Percentiles rank a stretch among this genome's conserved stretches.
phyloP scores from a whole-genome alignment of 805 yeast genomes.

The Helenozyma rhizophorensis region DNA sequence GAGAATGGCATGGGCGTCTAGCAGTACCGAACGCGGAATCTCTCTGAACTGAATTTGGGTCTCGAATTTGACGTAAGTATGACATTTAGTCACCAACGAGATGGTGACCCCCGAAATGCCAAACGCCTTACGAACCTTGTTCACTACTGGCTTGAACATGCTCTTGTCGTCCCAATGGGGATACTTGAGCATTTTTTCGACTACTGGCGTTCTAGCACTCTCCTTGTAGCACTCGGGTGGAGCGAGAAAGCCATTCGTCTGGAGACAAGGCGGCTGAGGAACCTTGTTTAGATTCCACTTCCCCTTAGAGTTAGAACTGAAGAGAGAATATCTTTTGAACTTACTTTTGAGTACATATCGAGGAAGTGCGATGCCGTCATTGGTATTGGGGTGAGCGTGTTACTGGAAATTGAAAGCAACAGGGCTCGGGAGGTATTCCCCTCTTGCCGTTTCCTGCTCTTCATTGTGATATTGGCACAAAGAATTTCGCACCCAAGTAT shows the following conservation, averaged over 20 bases:
- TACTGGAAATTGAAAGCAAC: conserved; percentile 3
- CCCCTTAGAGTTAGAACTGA: conserved; percentile 32
- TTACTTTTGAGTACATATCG: conserved; percentile 47
- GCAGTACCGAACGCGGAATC: conserved; percentile 51
- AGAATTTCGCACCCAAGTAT: no score
- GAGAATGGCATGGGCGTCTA: conserved; percentile 67
- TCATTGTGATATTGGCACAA: no score
- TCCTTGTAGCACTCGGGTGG: conserved; percentile 62
- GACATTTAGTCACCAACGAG: conserved; percentile 48
- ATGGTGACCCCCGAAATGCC: conserved; percentile 52
- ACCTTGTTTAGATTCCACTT: conserved; percentile 53
- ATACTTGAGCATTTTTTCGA: conserved; percentile 32
- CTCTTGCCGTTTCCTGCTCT: not conserved
- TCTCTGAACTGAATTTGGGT: conserved; percentile 44
- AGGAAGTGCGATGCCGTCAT: conserved; percentile 49
- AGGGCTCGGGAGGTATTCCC: not conserved
- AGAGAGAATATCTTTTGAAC: conserved; percentile 5
- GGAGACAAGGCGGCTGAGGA: conserved; percentile 52
- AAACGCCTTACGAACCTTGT: conserved; percentile 37
- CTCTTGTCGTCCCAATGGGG: conserved; percentile 48
- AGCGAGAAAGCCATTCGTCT: conserved; percentile 41
- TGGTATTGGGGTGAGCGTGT: conserved; percentile 13
- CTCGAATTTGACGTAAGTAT: conserved; percentile 48
- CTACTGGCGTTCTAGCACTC: conserved; percentile 38
- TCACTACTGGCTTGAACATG: conserved; percentile 35